Evolutionary conservation across 805 yeast species (phyloP), one percentile per base, ranked within the genome.

Genomic region (Starmerella floricola): DNA sequence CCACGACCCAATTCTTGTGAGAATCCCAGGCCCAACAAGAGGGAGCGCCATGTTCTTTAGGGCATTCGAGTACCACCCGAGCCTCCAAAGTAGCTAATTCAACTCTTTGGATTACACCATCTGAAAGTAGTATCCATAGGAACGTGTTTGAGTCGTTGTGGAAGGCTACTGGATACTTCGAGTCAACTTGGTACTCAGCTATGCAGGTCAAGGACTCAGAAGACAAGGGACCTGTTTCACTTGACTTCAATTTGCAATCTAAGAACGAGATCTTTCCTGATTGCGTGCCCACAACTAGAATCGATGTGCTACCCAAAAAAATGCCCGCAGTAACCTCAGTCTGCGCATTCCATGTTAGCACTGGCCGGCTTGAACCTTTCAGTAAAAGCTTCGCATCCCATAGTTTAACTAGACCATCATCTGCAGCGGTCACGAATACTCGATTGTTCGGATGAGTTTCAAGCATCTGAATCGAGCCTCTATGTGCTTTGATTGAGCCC

Each of bases 371-470:
- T 3, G 76, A 72, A 31, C 79, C 80, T 41, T 71, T 71, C 40
- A 78, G 84, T 29, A 87, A 61, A 44, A 76, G 73, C 8, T 63
- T 53, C 1, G 78, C 60, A 55, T 84, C 93, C 96, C 96, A 91
- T 0, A 88, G 60, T 49, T 75, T 79, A 31, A 91, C 54, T 1
- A 63, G 55, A 0, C 96, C 95, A 23, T 71, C 70, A 36, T 77
- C 80, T 6, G 91, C 83, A 2, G 86, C 94, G 2, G 91, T 77
- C 2, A 85, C 63, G 48, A 88, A 76, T 49, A 73, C 79, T 19
- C 72, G 71, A 13, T 74, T 69, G 23, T 79, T 76, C 0, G 79
- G 76, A 4, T 82, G 69, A 0, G 73, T 70, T 1, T 68, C 72
- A 8, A 85, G 55, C 21, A 77, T 62, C 18, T 68, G 74, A n/a